Percentiles rank a stretch among this genome's conserved stretches.
These are phyloP conservation scores for Pyrenophora tritici-repentis DNA, from an alignment of 2,329 filamentous ascomycete genomes.

Conservation along the genomic window DNA sequence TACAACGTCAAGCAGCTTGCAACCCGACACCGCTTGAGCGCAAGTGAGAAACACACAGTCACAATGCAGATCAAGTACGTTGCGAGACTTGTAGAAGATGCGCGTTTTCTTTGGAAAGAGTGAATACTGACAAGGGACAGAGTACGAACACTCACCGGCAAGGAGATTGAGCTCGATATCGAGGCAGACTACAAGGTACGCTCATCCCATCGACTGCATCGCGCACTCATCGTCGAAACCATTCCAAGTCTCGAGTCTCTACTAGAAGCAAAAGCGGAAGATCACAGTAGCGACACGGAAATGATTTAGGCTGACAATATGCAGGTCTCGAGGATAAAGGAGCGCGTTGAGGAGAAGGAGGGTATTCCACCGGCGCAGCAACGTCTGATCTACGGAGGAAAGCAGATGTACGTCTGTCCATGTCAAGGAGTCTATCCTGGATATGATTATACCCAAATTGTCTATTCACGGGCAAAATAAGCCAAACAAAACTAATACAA, in stretches of 20 bases:
- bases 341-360: slow-evolving; percentile 98
- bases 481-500: slow-evolving; percentile 5
- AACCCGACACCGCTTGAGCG: neutral
- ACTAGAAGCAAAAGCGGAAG: too few species aligned
- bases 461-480: too few species aligned
- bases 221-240: too few species aligned
- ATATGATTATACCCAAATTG: too few species aligned
- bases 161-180: slow-evolving; percentile 98
- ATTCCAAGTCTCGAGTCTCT: too few species aligned
- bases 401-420: slow-evolving; percentile 76
- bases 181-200: slow-evolving; percentile 88
- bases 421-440: too few species aligned
- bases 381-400: slow-evolving; percentile 92
- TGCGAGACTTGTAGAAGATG: neutral
- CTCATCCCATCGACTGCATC: neutral
- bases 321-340: slow-evolving; percentile 94
- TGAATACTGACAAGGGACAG: slow-evolving; percentile 55
- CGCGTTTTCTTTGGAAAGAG: neutral
- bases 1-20: neutral
- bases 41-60: slow-evolving; percentile 5
- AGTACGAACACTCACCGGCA: slow-evolving; percentile 95
- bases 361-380: slow-evolving; percentile 97
- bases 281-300: too few species aligned
- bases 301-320: slow-evolving; percentile 11
- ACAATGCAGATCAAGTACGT: slow-evolving; percentile 48